Conservation (phyloP, 164 flowering plant species). For the Sedum album region DNA sequence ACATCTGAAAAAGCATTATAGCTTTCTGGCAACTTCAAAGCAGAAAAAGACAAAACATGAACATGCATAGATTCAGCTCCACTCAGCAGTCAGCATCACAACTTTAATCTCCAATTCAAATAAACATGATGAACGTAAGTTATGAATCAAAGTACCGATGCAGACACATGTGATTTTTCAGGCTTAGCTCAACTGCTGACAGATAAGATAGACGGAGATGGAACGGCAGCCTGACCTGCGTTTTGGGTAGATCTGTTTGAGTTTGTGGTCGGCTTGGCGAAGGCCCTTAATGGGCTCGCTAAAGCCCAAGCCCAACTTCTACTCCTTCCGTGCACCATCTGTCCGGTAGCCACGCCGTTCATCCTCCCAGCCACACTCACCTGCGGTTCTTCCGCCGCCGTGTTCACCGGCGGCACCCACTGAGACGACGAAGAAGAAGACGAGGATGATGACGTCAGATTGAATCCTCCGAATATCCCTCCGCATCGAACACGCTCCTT, state of each 20-base stretch:
- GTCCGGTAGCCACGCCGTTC: conserved; percentile 5
- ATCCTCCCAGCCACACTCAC: conserved; percentile 8
- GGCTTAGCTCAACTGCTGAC: too few relatives aligned
- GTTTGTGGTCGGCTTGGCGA: conserved; percentile 38
- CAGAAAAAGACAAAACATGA: too few relatives aligned
- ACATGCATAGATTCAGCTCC: too few relatives aligned
- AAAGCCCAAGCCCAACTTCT: conserved; percentile 90
- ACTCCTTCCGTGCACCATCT: conserved; percentile 37
- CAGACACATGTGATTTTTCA: too few relatives aligned
- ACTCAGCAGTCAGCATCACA: too few relatives aligned
- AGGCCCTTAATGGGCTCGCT: conserved; percentile 87
- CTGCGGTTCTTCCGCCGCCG: conserved; percentile 12
- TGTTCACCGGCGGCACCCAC: conserved; percentile 25
- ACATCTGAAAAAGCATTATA: too few relatives aligned
- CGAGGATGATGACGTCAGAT: conserved; percentile 49
- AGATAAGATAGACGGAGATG: too few relatives aligned
- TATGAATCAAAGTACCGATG: too few relatives aligned
- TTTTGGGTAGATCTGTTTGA: conserved; percentile 16
- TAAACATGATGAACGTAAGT: too few relatives aligned
- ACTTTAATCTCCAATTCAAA: too few relatives aligned
- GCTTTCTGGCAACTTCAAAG: too few relatives aligned
- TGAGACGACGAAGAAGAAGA: conserved; percentile 51
- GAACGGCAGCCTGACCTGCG: conserved; percentile 10
- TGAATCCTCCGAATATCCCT: conserved; percentile 80
- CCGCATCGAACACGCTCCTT: conserved; percentile 80